Evolutionary conservation across 2,329 filamentous ascomycete species (phyloP), one percentile per base, ranked within the genome.

Genomic region (Camillea tinctor): DNA sequence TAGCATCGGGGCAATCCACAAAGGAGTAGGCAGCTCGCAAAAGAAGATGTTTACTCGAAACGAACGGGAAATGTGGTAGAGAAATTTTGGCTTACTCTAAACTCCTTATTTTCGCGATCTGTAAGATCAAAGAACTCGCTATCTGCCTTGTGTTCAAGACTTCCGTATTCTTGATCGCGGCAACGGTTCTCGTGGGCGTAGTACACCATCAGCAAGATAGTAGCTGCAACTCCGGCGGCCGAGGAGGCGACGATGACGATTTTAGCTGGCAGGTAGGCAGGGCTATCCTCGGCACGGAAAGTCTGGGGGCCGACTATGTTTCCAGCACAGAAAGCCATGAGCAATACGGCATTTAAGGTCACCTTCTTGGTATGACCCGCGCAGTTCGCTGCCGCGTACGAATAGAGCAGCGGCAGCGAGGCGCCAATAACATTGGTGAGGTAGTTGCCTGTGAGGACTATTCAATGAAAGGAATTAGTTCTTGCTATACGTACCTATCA

Each of bases 361-460:
- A 77, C 81, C 70, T 80, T 84, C 73, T 80, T 84, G 22, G 78
- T 85, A 63, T 81, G 81, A 1, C 81, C 81, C 0, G 80, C 80
- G 17, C 81, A 75, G 65, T 73, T 73, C 30, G 71, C 68, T 4
- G 65, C 66, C 22, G 64, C 58, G 53, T 66, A 68, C 9, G 62
- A 65, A 56, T 69, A 69, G n/a, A 80, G 64, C n/a, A 80, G 69
- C 24, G 78, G 79, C 17, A 80, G 70, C 6, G 74, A 70, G 11
- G 76, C 76, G 5, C 78, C 76, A 54, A 79, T 76, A 1, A 75
- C 72, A 56, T 80, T 78, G 52, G 77, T 76, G 8, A 81, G 72
- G 62, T 80, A 80, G 20, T 78, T 74, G 1, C 78, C 79, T 1
- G 77, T 72, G 11, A 81, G 67, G n/a, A 76, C 26, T 30, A 11